These are phyloP conservation scores for Xerocomus potaroensis DNA, from an alignment of 768 basidiomycete genomes.

Conservation along the genomic window DNA sequence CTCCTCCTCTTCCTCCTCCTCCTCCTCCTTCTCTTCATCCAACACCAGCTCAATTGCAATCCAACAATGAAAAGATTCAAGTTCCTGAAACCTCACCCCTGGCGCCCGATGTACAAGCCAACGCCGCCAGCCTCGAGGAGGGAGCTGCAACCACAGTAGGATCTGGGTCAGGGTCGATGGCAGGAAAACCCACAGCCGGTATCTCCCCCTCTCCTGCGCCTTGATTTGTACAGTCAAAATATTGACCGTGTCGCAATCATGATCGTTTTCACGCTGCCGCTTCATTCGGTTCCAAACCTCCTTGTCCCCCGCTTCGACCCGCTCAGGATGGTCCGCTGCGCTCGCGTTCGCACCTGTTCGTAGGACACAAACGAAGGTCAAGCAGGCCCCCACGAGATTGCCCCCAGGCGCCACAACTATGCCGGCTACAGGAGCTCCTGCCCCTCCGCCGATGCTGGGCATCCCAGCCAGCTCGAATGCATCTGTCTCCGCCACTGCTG, in stretches of 20 bases:
- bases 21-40: too few relatives aligned
- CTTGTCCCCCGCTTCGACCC: too few relatives aligned
- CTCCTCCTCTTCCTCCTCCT: constrained; percentile 21
- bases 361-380: constrained; percentile 56
- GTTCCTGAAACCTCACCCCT: constrained; percentile 17
- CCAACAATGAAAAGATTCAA: constrained; percentile 18
- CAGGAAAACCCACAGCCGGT: constrained; percentile 53
- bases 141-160: constrained; percentile 20
- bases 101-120: constrained; percentile 24
- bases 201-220: constrained; percentile 45
- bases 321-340: constrained; percentile 82
- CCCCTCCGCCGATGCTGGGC: constrained; percentile 30
- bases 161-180: constrained; percentile 30
- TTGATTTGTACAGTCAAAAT: constrained; percentile 31
- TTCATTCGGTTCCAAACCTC: background rate
- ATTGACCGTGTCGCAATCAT: constrained; percentile 36
- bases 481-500: constrained; percentile 51
- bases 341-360: constrained; percentile 86
- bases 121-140: constrained; percentile 25
- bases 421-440: constrained; percentile 34
- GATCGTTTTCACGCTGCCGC: constrained; percentile 22
- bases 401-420: constrained; percentile 56
- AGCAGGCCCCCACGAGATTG: constrained; percentile 36
- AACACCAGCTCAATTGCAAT: constrained; percentile 17
- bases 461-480: constrained; percentile 25